Evolutionary conservation across 2,329 filamentous ascomycete species (phyloP), one percentile per base, ranked within the genome.

Genomic region (Xylaria sp.): DNA sequence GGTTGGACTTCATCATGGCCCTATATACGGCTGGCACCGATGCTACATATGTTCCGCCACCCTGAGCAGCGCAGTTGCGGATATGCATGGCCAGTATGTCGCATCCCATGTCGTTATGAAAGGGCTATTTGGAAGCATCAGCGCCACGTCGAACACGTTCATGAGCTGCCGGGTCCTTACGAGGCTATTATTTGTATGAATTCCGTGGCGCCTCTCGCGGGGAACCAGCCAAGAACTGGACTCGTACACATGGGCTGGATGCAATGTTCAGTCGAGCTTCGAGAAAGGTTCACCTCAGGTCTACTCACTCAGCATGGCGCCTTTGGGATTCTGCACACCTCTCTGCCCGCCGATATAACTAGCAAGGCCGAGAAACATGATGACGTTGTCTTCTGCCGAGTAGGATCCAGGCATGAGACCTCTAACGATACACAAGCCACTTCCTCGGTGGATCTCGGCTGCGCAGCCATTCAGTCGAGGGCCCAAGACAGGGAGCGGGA

Each of bases 341-440:
- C 83, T 76, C 52, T 79, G 75, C 44, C 80, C 76, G 1, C 80
- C 84, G 54, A 88, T 76, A 65, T 86, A 79, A 58, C 77, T 79
- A 0, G 83, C 76, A 9, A 87, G 70, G 0, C 81, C 84, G 3
- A 85, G 75, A 64, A 83, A 86, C 49, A 85, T 73, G 4, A 79
- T 75, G 13, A 82, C 70, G 56, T 81, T 82, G 55, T 87, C 82
- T 62, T 84, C 79, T 23, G 76, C 72, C 2, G 77, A 76, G 68
- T 82, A 81, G 1, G 69, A 72, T 2, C 71, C 66, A 0, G 79
- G 74, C 11, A 79, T 75, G 1, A 87, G 71, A 2, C 84, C 84
- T 4, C 78, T 77, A 46, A 88, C 68, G 7, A 86, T 75, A 53
- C 77, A 77, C 63, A 87, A 78, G 0, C 84, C 84, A 6, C 64